phyloP scores from a whole-genome alignment of 257 asterid genomes.

The Fraxinus pennsylvanica region DNA sequence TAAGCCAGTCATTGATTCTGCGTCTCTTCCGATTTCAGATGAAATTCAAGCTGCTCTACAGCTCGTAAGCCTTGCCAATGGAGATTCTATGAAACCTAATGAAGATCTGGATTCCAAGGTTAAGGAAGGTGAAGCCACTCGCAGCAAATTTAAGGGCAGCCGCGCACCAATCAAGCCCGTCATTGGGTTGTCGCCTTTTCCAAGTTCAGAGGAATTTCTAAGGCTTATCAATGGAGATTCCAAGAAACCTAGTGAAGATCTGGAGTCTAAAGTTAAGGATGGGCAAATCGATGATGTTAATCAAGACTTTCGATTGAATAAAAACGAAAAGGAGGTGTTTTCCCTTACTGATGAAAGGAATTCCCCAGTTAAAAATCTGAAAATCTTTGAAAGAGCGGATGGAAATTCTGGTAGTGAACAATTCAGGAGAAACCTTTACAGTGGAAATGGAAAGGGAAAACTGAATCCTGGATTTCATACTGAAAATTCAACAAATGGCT shows the following conservation, averaged over 20 bases:
- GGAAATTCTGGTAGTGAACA: constrained; percentile 2
- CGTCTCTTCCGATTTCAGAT: neutral
- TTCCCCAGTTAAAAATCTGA: neutral
- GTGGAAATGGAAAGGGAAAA: neutral
- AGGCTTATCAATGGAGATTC: no score
- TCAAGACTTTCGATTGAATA: constrained; percentile 9
- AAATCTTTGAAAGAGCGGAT: constrained; percentile 7
- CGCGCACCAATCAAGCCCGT: no score
- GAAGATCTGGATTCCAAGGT: neutral
- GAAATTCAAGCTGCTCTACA: constrained; percentile 21
- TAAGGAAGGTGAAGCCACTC: neutral
- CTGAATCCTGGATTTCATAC: neutral
- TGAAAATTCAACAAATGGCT: no score
- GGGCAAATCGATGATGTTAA: neutral
- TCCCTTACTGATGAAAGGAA: neutral
- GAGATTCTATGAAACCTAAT: neutral
- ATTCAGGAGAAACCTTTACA: neutral
- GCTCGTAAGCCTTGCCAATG: constrained; percentile 28
- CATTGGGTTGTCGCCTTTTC: no score
- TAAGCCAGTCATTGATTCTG: neutral
- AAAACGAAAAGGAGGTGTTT: neutral
- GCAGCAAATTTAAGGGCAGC: neutral
- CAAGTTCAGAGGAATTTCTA: no score
- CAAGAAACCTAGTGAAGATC: no score
- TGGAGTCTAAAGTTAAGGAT: no score